Evolutionary conservation across 73 alveolate genomes (phyloP), one percentile per base, ranked within the genome.

Genomic region (Paramecium pentaurelia): DNA sequence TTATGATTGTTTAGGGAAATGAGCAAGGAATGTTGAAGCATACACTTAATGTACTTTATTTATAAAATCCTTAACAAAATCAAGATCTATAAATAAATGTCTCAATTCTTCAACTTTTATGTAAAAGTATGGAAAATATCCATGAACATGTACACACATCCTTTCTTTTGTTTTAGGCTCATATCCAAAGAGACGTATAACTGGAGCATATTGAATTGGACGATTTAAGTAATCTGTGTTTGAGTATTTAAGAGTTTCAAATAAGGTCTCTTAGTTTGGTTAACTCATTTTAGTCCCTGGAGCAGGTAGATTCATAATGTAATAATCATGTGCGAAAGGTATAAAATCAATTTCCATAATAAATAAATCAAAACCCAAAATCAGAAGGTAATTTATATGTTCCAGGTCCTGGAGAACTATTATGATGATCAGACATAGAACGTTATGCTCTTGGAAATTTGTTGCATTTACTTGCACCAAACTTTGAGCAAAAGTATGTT

Each of bases 371-470:
- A 47, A 44, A n/a, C 8, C 92, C 94, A 71, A 89, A 89, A 11
- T 89, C 92, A 45, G 86, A 28, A 12, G 94, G 94, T 16, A 89
- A 40, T 45, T 83, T 89, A 45, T 89, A 89, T 58, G 51, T 45
- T 18, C 94, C 94, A 37, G 94, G 94, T n/a, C 94, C 94, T 36
- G 94, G 94, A 10, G 91, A 80, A 1, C 58, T 16, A 44, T 80
- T 16, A 18, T 47, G 64, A 40, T 28, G 2, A 16, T 44, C 49
- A 18, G 37, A 25, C 27, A 47, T 27, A 27, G 16, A 20, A 10
- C 91, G 49, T 7, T 80, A 6, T n/a, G 91, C 77, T 45, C 58
- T 80, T 32, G 91, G 27, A 25, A 80, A 45, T 42, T 34, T 80
- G 49, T 42, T 80, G 49, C 59, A 34, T 45, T 80, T 80, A 20